A percentile compares a stretch with the other conserved stretches of the same genome.
These are phyloP conservation scores for Exophiala sideris DNA, from an alignment of 2,329 filamentous ascomycete species.

Conservation along the genomic window DNA sequence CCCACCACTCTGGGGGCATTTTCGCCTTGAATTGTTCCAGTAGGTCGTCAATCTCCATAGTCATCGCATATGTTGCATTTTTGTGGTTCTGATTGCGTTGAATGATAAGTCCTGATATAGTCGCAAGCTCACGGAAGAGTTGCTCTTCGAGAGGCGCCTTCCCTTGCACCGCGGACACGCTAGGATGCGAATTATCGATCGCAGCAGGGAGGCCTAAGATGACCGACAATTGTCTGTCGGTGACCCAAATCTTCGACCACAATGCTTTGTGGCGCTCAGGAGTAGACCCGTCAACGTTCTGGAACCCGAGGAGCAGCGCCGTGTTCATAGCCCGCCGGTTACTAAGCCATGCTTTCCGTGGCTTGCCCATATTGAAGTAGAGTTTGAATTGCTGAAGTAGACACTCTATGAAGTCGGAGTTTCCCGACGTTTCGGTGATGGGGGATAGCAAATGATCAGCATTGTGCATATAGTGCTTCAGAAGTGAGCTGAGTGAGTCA, in stretches of 20 bases:
- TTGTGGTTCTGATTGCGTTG: background rate
- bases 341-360: slow-evolving; percentile 1
- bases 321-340: background rate
- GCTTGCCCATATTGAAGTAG: background rate
- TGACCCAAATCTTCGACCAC: background rate
- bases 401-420: background rate
- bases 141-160: background rate
- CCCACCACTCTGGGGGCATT: background rate
- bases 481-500: background rate
- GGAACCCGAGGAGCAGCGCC: background rate
- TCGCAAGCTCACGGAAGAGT: background rate
- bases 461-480: background rate
- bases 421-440: background rate
- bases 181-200: background rate
- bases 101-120: background rate
- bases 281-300: background rate
- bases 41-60: background rate
- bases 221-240: background rate
- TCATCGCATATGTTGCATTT: background rate
- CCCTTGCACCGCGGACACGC: background rate
- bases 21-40: background rate
- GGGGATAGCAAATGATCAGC: background rate
- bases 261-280: background rate
- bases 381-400: background rate
- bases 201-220: background rate